These are phyloP conservation scores for Solanum chilense DNA, from an alignment of 257 asterid species.

Conservation along the genomic window DNA sequence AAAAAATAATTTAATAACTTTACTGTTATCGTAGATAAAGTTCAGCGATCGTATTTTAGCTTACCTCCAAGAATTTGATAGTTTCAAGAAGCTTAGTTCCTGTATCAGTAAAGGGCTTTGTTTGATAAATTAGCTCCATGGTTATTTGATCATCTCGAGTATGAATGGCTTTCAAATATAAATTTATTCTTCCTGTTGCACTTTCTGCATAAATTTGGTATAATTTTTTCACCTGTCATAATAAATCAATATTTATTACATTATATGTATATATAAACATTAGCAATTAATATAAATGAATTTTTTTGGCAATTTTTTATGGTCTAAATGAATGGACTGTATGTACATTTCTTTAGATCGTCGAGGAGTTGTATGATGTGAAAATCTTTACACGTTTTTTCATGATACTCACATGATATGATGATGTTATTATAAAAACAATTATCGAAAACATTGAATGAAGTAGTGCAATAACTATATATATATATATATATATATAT, in stretches of 20 bases:
- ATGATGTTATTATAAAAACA: neutral
- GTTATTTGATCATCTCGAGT: constrained; percentile 10
- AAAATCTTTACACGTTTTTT: neutral
- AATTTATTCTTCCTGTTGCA: constrained; percentile 36
- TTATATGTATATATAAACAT: neutral
- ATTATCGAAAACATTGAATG: neutral
- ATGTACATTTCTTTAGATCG: neutral
- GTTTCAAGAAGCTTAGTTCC: constrained; percentile 47
- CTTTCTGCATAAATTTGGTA: constrained; percentile 36
- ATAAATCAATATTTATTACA: neutral
- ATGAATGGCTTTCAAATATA: constrained; percentile 33
- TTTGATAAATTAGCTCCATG: constrained; percentile 26
- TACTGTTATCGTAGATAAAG: neutral
- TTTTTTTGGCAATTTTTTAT: neutral
- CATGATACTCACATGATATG: neutral
- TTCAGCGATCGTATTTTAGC: neutral
- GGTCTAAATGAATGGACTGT: neutral
- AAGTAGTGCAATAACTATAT: neutral
- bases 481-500: too few relatives aligned
- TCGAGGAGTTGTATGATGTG: neutral
- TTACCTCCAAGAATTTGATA: constrained; percentile 20
- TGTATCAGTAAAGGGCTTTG: constrained; percentile 40
- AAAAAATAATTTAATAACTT: neutral
- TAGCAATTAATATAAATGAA: neutral
- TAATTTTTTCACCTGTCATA: constrained; percentile 8